Base-by-base conservation (phyloP, 2,329 filamentous ascomycete species). In the Fusarium multiceps region DNA sequence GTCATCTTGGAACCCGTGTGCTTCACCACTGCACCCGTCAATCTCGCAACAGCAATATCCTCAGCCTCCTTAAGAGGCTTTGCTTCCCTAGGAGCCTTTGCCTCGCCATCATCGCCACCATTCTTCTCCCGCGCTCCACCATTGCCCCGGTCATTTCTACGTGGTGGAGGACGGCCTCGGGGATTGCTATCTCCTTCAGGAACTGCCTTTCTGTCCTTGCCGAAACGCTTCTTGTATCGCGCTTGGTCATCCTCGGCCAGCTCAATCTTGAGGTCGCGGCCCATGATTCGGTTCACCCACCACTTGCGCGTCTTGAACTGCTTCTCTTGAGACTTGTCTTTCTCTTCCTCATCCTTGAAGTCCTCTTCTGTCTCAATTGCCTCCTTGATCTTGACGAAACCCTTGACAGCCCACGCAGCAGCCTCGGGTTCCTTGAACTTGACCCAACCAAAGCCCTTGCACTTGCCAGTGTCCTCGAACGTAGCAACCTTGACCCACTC, bases 381-480 rank as follows among this genome's bases (percentile, higher is more conserved):
- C 78, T 91, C 87, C 77, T 87, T 87, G 75, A 94, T 86, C 81
- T 89, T 89, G 64, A 93, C 86, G 74, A 92, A 98, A 1, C 95
- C 95, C 77, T 90, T 90, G 70, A 97, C 93, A 1, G 82, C 82
- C 78, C 80, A 81, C 51, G 90, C 88, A 0, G 93, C 93, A 1
- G 91, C 88, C 59, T 92, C 89, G 13, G 94, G 77, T 53, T 94
- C 90, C 77, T 91, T 90, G 80, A 98, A 99, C 66, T 93, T 93
- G 66, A 99, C 89, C 94, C 96, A 99, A 8, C 91, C 96, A 81
- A 92, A 99, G 20, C 96, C 97, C 83, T 98, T 98, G 84, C 96
- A 99, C 83, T 98, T 99, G 45, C 96, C 96, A 21, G 91, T 91
- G 79, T 99, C 97, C 80, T 98, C 93, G 77, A 99, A 99, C 1